Evolutionary conservation across 177 flowering plant species (phyloP).

Genomic region (Vitis hybrid): DNA sequence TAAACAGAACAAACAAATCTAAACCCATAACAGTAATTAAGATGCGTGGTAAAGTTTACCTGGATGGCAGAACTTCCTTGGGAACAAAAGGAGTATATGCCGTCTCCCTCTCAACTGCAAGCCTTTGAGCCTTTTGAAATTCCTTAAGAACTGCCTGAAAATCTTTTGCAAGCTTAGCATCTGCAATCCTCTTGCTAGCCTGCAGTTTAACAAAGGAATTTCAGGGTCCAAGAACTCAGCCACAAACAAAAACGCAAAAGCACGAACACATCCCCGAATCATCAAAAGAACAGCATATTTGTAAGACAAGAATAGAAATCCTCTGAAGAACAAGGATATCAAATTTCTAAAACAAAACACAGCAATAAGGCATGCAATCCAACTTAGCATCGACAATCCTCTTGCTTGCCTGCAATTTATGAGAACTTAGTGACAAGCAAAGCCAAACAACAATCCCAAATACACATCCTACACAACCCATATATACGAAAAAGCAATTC

Average conservation of each 20-base stretch:
- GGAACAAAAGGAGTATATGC: slow-evolving; percentile 69
- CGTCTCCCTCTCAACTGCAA: slow-evolving; percentile 87
- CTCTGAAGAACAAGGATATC: too few species aligned
- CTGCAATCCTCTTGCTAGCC: slow-evolving; percentile 82
- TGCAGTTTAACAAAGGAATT: slow-evolving; percentile 24
- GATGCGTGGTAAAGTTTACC: slow-evolving; percentile 31
- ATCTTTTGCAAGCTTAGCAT: slow-evolving; percentile 95
- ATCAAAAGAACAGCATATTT: too few species aligned
- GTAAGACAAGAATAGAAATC: too few species aligned
- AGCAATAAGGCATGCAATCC: too few species aligned
- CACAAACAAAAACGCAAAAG: not conserved
- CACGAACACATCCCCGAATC: too few species aligned
- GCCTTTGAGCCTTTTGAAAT: slow-evolving; percentile 87
- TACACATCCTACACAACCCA: too few species aligned
- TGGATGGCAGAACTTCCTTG: slow-evolving; percentile 62
- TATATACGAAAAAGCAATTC: too few species aligned
- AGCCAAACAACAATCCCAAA: too few species aligned
- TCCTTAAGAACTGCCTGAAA: slow-evolving; percentile 76
- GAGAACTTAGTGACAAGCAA: too few species aligned
- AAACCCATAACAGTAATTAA: not conserved
- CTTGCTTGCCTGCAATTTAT: slow-evolving; percentile 23
- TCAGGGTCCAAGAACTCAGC: not conserved
- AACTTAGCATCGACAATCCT: slow-evolving; percentile 58
- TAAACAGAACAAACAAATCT: not conserved
- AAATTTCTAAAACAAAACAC: too few species aligned